Base-by-base conservation (phyloP, 768 basidiomycete genomes). In the Trametes cubensis region DNA sequence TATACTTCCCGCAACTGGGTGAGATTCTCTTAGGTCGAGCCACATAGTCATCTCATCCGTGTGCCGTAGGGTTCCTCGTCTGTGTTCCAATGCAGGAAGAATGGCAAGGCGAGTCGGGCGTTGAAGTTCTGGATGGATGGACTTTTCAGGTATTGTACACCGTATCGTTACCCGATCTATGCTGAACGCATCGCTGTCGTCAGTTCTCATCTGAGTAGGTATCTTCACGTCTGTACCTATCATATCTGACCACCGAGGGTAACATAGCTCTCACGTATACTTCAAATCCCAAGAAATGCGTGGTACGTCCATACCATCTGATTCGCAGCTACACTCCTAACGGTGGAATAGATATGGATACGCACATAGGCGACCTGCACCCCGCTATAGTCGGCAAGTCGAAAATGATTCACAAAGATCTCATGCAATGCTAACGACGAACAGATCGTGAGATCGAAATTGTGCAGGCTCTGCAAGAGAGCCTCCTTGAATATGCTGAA, bases 1-100 rank as follows among this genome's bases (percentile, higher is more conserved):
- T 95, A 3, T 98, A 96, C 72, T 95, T 97, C 69, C 95, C 96
- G 15, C 96, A 99, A 70, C 83, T 99, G 18, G 96, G 96, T 89
- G 44, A 73, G 65, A 28, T 23, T 53, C 47, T 3, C 21, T 15
- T 11, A 4, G 11, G 6, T 20, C 6, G 3, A 6, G 47, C 21
- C 3, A 44, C 0, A 17, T 20, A 6, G 25, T 3, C 15, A 20
- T 10, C 28, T 49, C n/a, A 47, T 23, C 21, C 26, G 1, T n/a
- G 4, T 25, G 58, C 58, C 25, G 23, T 65, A 93, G 92, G 92
- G 0, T 94, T 92, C 71, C 80, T 93, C 8, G 86, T 92, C 38
- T 89, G 90, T 62, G 81, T 90, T 2, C 89, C 90, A 0, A 86
- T 92, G 83, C 77, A 80, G 10, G 83, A 88, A 17, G 88, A 88